phyloP scores from a whole-genome alignment of 352 stramenopile genomes.

The Phytophthora foliorum region DNA sequence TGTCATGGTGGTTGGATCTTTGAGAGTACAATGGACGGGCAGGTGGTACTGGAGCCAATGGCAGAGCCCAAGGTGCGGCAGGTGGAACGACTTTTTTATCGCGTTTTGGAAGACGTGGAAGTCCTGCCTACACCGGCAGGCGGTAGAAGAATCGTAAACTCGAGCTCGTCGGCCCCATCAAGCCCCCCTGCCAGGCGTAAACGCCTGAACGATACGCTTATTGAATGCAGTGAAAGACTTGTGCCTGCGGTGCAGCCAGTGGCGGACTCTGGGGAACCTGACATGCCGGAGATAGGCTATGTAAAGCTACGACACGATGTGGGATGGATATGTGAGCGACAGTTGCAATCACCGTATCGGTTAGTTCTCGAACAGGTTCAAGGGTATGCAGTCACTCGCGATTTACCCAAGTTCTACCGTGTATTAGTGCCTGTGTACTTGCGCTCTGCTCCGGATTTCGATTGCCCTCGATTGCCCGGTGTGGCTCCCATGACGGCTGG shows the following conservation, averaged over 20 bases:
- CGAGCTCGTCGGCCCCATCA: slow-evolving; percentile 20
- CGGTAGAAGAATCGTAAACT: slow-evolving; percentile 9
- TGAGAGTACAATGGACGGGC: slow-evolving; percentile 87
- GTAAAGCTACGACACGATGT: slow-evolving; percentile 86
- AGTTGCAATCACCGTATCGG: slow-evolving; percentile 54
- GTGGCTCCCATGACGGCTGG: slow-evolving; percentile 69
- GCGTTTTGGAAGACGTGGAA: slow-evolving; percentile 72
- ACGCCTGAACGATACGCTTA: slow-evolving; percentile 70
- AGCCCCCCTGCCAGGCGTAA: slow-evolving; percentile 61
- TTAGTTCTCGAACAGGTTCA: slow-evolving; percentile 77
- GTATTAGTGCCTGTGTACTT: slow-evolving; percentile 75
- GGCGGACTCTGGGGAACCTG: slow-evolving; percentile 14
- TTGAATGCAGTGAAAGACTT: slow-evolving; percentile 86
- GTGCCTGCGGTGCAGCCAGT: slow-evolving; percentile 45
- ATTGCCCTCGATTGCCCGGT: slow-evolving; percentile 76
- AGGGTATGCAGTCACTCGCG: slow-evolving; percentile 70
- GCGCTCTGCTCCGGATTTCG: slow-evolving; percentile 79
- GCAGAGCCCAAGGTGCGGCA: slow-evolving; percentile 64
- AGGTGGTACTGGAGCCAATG: slow-evolving; percentile 81
- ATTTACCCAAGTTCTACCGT: slow-evolving; percentile 82
- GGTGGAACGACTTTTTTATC: slow-evolving; percentile 85
- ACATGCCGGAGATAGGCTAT: slow-evolving; percentile 64
- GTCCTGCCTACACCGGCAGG: slow-evolving; percentile 68
- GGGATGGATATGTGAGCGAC: slow-evolving; percentile 82
- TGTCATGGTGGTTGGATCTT: slow-evolving; percentile 88